Evolutionary conservation across 352 stramenopile species (phyloP), one percentile per base, ranked within the genome.

Genomic region (Phytophthora quininea): DNA sequence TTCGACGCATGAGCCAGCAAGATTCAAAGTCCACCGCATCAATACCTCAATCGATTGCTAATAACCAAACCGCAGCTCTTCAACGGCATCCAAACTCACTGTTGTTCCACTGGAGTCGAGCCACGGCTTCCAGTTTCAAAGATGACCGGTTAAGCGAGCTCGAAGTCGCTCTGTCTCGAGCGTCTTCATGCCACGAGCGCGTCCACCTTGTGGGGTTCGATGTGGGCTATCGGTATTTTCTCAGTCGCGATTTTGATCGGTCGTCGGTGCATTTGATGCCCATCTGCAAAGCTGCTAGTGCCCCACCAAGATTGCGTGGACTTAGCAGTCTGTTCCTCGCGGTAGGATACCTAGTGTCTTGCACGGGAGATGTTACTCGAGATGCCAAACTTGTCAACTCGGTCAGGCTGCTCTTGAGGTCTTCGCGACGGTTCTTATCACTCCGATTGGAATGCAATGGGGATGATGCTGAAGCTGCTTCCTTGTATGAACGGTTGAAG

Each of bases 271-370:
- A 80, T 24, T 83, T 85, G 19, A 77, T 62, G 52, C 27, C 49
- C 1, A 69, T 85, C 46, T 81, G 71, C 62, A 79, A 72, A 42
- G 81, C 69, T 31, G 12, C 60, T 12, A 81, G 56, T 15, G 77
- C 77, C 3, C 74, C 74, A 6, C 40, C 52, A 27, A 82, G 79
- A 42, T 51, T 83, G 19, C 74, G 77, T 31, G 74, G 77, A 15
- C 63, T 86, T 15, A 69, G 69, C 29, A 80, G 77, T 35, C 50
- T 83, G 15, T 86, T 86, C 37, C 31, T 82, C 46, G 77, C 74
- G 2, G 66, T 64, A 19, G 62, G 50, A 15, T 77, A 82, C 47
- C 51, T 86, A 27, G 32, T 79, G 12, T 35, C 52, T 37, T 47
- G 15, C 49, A 56, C 24, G 49, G 32, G 53, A 30, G 14, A 29